Evolutionary conservation across 1,284 basidiomycete genomes (phyloP), one percentile per base, ranked within the genome.

Genomic region (Cystobasidiaceae sp.): DNA sequence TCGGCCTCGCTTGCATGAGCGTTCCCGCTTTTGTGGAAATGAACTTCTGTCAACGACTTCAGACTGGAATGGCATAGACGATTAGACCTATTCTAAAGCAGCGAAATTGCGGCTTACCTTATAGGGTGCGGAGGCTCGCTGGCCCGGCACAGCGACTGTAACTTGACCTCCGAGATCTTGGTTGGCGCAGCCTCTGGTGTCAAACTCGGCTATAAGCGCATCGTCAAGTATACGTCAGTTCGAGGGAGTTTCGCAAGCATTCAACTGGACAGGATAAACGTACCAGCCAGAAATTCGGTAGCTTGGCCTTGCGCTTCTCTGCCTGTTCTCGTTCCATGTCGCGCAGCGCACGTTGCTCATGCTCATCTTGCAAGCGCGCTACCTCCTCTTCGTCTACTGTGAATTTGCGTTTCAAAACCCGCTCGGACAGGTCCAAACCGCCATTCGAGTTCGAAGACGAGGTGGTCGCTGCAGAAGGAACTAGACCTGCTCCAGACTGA

Each of bases 241-340:
- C n/a, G n/a, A n/a, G n/a, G n/a, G n/a, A n/a, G n/a, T n/a, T n/a
- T n/a, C 19, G 34, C 21, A 27, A 15, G 17, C n/a, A 37, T 52
- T 13, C 25, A n/a, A 23, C 23, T 19, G 28, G 25, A 15, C 37
- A 41, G 49, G 1, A 30, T 3, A 15, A 6, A n/a, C 70, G 30
- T 27, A 71, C 71, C 46, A 96, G 81, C 93, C 93, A 97, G 75
- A 94, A 97, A 71, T 93, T 90, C 0, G 93, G 91, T 6, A 97
- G 82, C 76, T 94, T 94, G 64, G 85, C 83, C 67, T 87, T 88
- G 56, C 93, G 79, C 2, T 86, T 82, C 68, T 91, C 90, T 0
- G 86, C 85, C 73, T 78, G 70, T 76, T 97, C 93, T 27, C 81
- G 81, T 74, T 92, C 89, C 44, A 96, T 90, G 71, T 85, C 80